Base-by-base conservation (phyloP, 371 early-diverging fungal genomes). In the Mucor piriformis region DNA sequence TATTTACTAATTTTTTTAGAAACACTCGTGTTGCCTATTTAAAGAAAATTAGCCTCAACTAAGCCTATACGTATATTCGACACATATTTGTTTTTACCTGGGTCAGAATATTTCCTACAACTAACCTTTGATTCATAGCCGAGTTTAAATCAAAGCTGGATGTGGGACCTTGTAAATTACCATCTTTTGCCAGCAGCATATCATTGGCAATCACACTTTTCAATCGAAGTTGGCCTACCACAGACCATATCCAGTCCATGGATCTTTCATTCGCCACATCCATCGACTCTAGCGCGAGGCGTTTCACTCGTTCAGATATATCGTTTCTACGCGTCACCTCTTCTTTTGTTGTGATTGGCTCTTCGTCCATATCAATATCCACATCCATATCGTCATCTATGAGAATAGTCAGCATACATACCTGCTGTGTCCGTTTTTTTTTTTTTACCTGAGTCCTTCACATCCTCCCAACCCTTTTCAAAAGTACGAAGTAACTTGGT, bases 191-290 rank as follows among this genome's bases (percentile, higher is more conserved):
- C 20, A 64, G 20, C 4, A 66, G n/a, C 50, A 79, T 79, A 43
- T 73, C 69, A 38, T 76, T 79, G 13, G 76, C 79, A 24, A 69
- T 60, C 5, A 79, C 69, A 12, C 64, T 66, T 24, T 67, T 68
- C 3, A 79, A 54, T 20, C 70, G 54, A n/a, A 79, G 33, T 33
- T 74, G 73, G 23, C 64, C 68, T n/a, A 76, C 57, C 0, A 69
- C 67, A 11, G 74, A 70, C 80, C 80, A 79, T 13, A 79, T 72
- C 80, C 80, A 79, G 37, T 79, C 80, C 18, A 79, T 16, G 0
- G 60, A 57, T 12, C 68, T 42, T 59, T 76, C 77, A 47, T 76
- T 67, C 3, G 63, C 57, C 2, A 66, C 57, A 56, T 68, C 62
- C 52, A 57, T 57, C 0, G 23, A 25, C 13, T 68, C 63, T 12